Base-by-base conservation (phyloP, 257 asterid genomes). In the Ocimum tenuiflorum region DNA sequence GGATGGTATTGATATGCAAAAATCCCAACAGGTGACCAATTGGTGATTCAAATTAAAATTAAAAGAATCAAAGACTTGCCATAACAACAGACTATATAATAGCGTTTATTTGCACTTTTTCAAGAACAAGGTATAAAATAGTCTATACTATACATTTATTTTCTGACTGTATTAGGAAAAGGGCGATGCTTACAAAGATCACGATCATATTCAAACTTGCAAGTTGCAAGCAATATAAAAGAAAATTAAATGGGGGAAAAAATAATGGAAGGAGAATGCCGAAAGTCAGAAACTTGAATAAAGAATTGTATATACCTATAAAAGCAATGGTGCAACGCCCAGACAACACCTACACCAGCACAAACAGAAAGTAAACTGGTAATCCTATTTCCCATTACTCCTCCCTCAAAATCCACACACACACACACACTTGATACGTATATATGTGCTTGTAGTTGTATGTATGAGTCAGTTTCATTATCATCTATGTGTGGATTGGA, bases 281-380 rank as follows among this genome's bases (percentile, higher is more conserved):
- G 10, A 57, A 70, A 66, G 63, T 70, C 75, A 39, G 50, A 71
- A 20, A 13, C 35, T 41, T 68, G 69, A 73, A 59, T 77, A 50
- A 68, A 63, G 5, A 72, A 31, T 22, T 15, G 42, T 27, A 35
- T 33, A 27, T 35, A 55, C 23, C 36, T 64, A 50, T 75, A 65
- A 66, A 64, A 43, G 19, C 6, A 43, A 14, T 18, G 9, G 24
- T 27, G 9, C 18, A 43, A 24, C 15, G 38, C 63, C 64, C 63
- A 59, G n/a, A n/a, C n/a, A n/a, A n/a, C n/a, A 75, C 60, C 67
- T 67, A 64, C 43, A 29, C 48, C 45, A 9, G 2, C 1, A 10
- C 13, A 9, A 23, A 47, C 20, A 41, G 14, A 38, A 60, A 41
- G 5, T 38, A 22, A 46, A 41, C 84, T 29, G 79, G 77, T 79